Conservation (phyloP, 2,329 filamentous ascomycete genomes). For the Phaeosphaeriaceae sp. region DNA sequence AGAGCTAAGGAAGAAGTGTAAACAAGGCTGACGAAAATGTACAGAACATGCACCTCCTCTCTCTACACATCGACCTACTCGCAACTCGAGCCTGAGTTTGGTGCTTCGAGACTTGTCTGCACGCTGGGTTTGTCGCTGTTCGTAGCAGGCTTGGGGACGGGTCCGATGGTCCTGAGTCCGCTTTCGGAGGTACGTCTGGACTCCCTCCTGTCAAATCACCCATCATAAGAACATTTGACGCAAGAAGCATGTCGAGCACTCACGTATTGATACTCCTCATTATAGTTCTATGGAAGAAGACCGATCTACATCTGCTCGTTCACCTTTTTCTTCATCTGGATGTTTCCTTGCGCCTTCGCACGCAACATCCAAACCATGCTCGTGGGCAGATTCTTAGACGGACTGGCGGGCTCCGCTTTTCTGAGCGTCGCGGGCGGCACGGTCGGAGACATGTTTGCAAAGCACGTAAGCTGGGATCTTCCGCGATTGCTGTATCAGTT, state of each 20-base stretch:
- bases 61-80: slow-evolving; percentile 85
- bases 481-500: background rate
- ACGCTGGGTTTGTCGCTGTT: slow-evolving; percentile 84
- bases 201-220: too few species aligned
- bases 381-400: slow-evolving; percentile 78
- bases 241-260: too few species aligned
- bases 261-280: too few species aligned
- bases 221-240: too few species aligned
- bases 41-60: slow-evolving; percentile 82
- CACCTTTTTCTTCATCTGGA: slow-evolving; percentile 76
- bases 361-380: slow-evolving; percentile 82
- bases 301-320: slow-evolving; percentile 82
- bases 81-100: slow-evolving; percentile 78
- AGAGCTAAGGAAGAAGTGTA: background rate
- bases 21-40: background rate
- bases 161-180: slow-evolving; percentile 64
- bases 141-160: slow-evolving; percentile 73
- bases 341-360: slow-evolving; percentile 83
- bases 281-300: slow-evolving; percentile 78
- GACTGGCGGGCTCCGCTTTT: slow-evolving; percentile 70
- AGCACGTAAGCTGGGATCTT: slow-evolving; percentile 31
- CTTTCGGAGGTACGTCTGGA: slow-evolving; percentile 53
- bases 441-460: slow-evolving; percentile 69
- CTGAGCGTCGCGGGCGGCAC: slow-evolving; percentile 80
- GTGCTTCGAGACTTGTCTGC: slow-evolving; percentile 72